These are phyloP conservation scores for Lecanosticta acicola DNA, from an alignment of 2,329 filamentous ascomycete species.

Conservation along the genomic window DNA sequence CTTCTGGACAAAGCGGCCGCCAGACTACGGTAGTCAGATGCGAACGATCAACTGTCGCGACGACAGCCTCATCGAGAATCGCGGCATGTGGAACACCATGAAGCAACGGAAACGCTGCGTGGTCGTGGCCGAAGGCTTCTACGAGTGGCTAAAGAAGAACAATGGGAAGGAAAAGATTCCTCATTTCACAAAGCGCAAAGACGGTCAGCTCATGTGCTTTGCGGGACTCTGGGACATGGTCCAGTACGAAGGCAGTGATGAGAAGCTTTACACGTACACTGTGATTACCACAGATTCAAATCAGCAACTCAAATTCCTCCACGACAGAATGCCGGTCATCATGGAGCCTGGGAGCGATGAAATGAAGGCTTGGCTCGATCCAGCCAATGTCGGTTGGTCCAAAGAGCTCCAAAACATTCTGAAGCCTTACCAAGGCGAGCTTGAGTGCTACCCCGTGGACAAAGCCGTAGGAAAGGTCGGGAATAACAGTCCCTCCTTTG, in stretches of 20 bases:
- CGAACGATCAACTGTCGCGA: constrained; percentile 94
- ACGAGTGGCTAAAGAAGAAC: constrained; percentile 85
- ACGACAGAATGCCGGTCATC: constrained; percentile 94
- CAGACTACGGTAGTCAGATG: constrained; percentile 70
- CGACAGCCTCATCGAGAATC: constrained; percentile 69
- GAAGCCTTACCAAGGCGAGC: constrained; percentile 69
- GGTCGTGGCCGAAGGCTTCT: constrained; percentile 86
- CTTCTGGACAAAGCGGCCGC: constrained; percentile 83
- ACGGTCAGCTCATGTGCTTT: constrained; percentile 79
- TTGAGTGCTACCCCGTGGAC: constrained; percentile 80
- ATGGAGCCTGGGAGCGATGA: constrained; percentile 68
- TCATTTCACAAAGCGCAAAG: constrained; percentile 74
- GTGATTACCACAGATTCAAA: constrained; percentile 90
- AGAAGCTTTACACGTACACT: constrained; percentile 81
- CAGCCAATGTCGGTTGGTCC: constrained; percentile 64
- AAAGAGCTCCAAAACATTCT: constrained; percentile 70
- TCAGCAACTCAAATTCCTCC: constrained; percentile 74
- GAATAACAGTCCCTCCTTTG: constrained; percentile 77
- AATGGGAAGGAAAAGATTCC: constrained; percentile 74
- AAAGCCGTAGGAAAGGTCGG: constrained; percentile 92
- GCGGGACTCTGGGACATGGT: constrained; percentile 91
- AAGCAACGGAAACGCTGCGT: constrained; percentile 85
- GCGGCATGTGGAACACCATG: constrained; percentile 88
- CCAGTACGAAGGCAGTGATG: constrained; percentile 64
- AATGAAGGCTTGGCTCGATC: constrained; percentile 74